These are phyloP conservation scores for Begonia loranthoides DNA, from an alignment of 306 rosid genomes.

Conservation along the genomic window DNA sequence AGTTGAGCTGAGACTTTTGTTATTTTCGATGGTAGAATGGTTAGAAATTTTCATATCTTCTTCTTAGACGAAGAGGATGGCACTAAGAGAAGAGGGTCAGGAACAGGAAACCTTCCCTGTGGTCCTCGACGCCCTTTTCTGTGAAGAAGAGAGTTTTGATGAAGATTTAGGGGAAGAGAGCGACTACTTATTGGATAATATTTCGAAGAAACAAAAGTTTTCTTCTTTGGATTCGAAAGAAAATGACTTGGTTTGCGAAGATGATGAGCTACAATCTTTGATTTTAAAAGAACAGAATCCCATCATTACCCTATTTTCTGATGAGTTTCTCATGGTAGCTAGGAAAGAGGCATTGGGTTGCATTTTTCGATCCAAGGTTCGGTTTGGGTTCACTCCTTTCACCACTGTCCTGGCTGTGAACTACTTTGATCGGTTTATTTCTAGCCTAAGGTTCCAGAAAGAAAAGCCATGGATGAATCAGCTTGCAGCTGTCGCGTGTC, in stretches of 20 bases:
- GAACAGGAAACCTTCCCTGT: slow-evolving; percentile 29
- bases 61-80: slow-evolving; percentile 46
- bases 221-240: slow-evolving; percentile 26
- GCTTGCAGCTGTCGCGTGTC: slow-evolving; percentile 64
- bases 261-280: slow-evolving; percentile 44
- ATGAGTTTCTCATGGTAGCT: slow-evolving; percentile 31
- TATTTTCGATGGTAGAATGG: slow-evolving; percentile 16
- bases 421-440: slow-evolving; percentile 78
- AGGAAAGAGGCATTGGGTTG: slow-evolving; percentile 55
- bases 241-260: slow-evolving; percentile 50
- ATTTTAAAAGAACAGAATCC: slow-evolving; percentile 53
- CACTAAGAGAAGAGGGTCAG: slow-evolving; percentile 27
- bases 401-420: slow-evolving; percentile 75
- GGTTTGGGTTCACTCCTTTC: slow-evolving; percentile 51
- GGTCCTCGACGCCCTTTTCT: slow-evolving; percentile 46
- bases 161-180: slow-evolving; percentile 26
- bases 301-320: slow-evolving; percentile 13
- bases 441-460: slow-evolving; percentile 33
- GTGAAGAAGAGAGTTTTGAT: slow-evolving; percentile 43
- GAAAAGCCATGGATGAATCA: slow-evolving; percentile 88
- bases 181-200: background rate
- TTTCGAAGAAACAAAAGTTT: slow-evolving; percentile 18
- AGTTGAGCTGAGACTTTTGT: slow-evolving; percentile 11
- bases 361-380: slow-evolving; percentile 44
- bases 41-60: slow-evolving; percentile 14